Evolutionary conservation across 345 rosid species (phyloP), one percentile per base, ranked within the genome.

Genomic region (Excoecaria agallocha): DNA sequence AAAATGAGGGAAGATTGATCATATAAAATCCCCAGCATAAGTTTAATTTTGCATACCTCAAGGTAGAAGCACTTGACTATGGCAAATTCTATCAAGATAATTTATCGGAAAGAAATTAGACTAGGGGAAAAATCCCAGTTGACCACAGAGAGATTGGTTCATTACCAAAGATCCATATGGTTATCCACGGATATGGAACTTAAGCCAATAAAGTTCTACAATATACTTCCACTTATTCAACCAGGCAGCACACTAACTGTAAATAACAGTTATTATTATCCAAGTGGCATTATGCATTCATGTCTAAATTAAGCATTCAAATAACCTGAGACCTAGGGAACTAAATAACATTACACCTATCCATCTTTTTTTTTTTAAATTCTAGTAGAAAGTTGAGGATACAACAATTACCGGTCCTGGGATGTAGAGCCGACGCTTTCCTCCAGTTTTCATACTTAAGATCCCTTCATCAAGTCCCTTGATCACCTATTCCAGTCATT

Each of bases 381-480:
- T 38, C 46, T 45, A 66, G 19, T 66, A 66, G 7, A 66, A 46
- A 62, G 45, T 38, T 62, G 15, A 48, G 4, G 43, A 22, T 6
- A 62, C 37, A 39, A 43, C 39, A 76, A 56, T 86, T 87, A 93
- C 99, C 57, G 82, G 78, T 72, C 99, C 98, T 11, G 98, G 97
- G 73, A 95, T 88, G 79, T 90, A 95, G 69, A 95, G 88, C 51
- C 96, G 88, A 30, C 97, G 98, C 83, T 91, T 91, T 30, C 99
- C 99, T 52, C 99, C 98, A 48, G 83, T 70, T 87, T 90, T 92
- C 98, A 92, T 94, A 69, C 82, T 94, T 76, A 92, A 73, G 57
- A 94, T 76, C 60, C 98, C 97, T 81, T 94, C 98, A 71, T 90
- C 98, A 80, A 94, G 98, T 69, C 98, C 98, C 80, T 89, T 89